Evolutionary conservation across 2,329 filamentous ascomycete genomes (phyloP).

Genomic region (Neospermospora avenae): DNA sequence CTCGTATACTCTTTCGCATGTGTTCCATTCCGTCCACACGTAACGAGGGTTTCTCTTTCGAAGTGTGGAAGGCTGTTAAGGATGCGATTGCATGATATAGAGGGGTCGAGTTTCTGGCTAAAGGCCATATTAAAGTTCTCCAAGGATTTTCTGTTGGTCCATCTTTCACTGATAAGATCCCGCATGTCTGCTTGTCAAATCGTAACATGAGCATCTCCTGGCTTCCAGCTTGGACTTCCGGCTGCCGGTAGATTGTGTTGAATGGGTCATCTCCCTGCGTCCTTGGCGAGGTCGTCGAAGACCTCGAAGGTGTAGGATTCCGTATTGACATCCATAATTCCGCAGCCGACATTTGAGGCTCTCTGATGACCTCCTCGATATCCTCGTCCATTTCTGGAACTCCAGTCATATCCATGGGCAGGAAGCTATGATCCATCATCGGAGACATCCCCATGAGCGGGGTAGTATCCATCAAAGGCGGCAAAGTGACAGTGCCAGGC

Average conservation of each 20-base stretch:
- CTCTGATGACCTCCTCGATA: slow-evolving; percentile 53
- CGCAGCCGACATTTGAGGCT: slow-evolving; percentile 25
- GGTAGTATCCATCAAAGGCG: slow-evolving; percentile 22
- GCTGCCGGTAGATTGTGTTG: slow-evolving; percentile 42
- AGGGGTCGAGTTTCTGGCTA: slow-evolving; percentile 60
- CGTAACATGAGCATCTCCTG: slow-evolving; percentile 60
- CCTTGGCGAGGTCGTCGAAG: slow-evolving; percentile 22
- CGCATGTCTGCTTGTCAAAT: slow-evolving; percentile 65
- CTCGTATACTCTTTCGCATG: slow-evolving; percentile 61
- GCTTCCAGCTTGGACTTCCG: slow-evolving; percentile 47
- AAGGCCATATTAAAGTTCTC: slow-evolving; percentile 67
- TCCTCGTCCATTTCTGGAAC: slow-evolving; percentile 42
- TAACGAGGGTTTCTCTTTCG: slow-evolving; percentile 53
- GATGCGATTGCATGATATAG: slow-evolving; percentile 66
- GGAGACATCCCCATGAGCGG: slow-evolving; percentile 22
- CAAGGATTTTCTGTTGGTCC: slow-evolving; percentile 68
- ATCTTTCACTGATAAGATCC: slow-evolving; percentile 68
- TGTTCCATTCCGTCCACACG: slow-evolving; percentile 64
- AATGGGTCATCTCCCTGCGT: slow-evolving; percentile 22
- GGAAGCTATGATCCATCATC: slow-evolving; percentile 25
- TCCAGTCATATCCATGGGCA: slow-evolving; percentile 25
- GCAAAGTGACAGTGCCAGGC: slow-evolving; percentile 26
- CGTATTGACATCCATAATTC: slow-evolving; percentile 29
- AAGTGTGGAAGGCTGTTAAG: slow-evolving; percentile 66
- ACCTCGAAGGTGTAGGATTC: slow-evolving; percentile 26